Evolutionary conservation across 352 stramenopile genomes (phyloP), one percentile per base, ranked within the genome.

Genomic region (Blastocystis hominis): DNA sequence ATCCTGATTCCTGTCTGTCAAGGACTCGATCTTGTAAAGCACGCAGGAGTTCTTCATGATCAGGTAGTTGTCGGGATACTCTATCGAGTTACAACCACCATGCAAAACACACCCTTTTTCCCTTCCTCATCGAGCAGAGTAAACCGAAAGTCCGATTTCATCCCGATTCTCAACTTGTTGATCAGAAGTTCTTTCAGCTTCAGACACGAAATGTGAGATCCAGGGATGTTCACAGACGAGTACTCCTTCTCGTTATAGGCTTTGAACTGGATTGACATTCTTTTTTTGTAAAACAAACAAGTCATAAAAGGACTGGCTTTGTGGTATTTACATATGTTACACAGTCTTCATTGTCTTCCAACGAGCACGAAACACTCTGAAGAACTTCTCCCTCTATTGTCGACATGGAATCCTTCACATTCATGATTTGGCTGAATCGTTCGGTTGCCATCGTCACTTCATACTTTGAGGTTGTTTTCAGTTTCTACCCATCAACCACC

Each of bases 21-120:
- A 38, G 4, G 70, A 15, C 6, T 59, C 42, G 63, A 80, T 80
- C 47, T 64, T 61, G 47, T 80, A 80, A 36, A 62, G 30, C 13
- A 80, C 70, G 17, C 38, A 64, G 4, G 47, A 38, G n/a, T 80
- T 80, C 70, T 80, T 80, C 70, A 80, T 80, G n/a, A 80, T 56
- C 47, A 24, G 30, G 4, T 42, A 42, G n/a, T 80, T 47, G n/a
- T 80, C 70, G 47, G 24, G 20, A 38, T 80, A 80, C 70, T 80
- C 70, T 80, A 64, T 20, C n/a, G 17, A 55, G 17, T 13, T 47
- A 9, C 15, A 38, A 17, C 17, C 10, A 42, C n/a, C 17, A 24
- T 20, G 17, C 30, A 17, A 3, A n/a, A 17, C 70, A 6, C 42
- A 80, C 70, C 70, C 17, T 66, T 59, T 34, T 24, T 47, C 38